Base-by-base conservation (phyloP, 768 basidiomycete species). In the Boletus vinaceobasis region DNA sequence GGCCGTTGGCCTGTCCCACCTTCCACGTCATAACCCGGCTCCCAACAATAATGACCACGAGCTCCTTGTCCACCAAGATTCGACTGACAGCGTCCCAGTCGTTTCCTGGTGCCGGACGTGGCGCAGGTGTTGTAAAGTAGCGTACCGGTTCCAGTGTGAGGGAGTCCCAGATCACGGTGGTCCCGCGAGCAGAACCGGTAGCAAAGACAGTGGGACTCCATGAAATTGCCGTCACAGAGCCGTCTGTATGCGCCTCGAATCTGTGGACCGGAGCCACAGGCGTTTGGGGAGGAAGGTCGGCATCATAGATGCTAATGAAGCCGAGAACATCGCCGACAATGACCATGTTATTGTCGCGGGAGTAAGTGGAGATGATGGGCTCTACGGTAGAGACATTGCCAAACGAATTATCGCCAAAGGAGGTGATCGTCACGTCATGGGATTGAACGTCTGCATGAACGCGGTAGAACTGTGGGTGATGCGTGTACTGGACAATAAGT, bases 1-100 rank as follows among this genome's bases (percentile, higher is more conserved):
- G 58, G 48, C 62, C 68, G 0, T 68, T 62, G 11, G 76, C 72
- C 2, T 73, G 74, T 4, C 82, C 86, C 6, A 84, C 82, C 60
- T 78, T 81, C 87, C 88, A 93, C 1, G 85, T 77, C 66, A 88
- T 72, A 3, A 89, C 81, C 39, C 78, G 72, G 55, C 79, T 81
- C 9, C 84, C 88, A 4, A 86, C 78, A 32, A 75, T 74, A 11
- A 81, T 83, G 43, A 90, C 65, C 23, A 93, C 53, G 11, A 82
- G 73, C 35, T 80, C 79, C 4, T 76, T 66, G 40, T 77, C 77
- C 7, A 92, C 60, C 11, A 84, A 52, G 32, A 93, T 83, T 62
- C 82, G 80, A 33, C 72, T 74, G 17, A 89, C 85, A 1, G 63
- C 63, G 55, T 77, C 77, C 63, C 70, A 65, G 17, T 74, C 75